Evolutionary conservation across 1,284 basidiomycete genomes (phyloP), one percentile per base, ranked within the genome.

Genomic region (Mixia osmundae): DNA sequence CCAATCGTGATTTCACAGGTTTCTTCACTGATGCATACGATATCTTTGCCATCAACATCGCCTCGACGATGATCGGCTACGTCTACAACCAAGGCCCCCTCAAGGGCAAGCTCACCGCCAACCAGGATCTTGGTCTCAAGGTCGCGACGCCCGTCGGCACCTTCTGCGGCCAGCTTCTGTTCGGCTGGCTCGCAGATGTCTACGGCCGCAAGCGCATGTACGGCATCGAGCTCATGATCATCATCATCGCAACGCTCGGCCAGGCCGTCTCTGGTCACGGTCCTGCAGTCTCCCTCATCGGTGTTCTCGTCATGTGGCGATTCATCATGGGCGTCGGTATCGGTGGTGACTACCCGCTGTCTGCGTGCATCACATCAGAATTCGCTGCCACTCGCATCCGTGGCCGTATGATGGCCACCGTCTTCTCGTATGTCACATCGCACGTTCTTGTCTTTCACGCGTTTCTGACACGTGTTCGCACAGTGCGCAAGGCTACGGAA

Each of bases 311-410:
- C 41, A 65, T 73, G 41, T 59, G 79, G 56, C 72, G 76, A 47
- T 53, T 72, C 37, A 51, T 77, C 15, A 66, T 76, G 31, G 74
- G 73, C 0, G 57, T 76, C 14, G 74, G 73, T 23, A 36, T 16
- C 4, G 77, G 77, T 21, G 78, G 77, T 28, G 77, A 82, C 55
- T 79, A 79, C 52, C 76, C 76, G 10, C 72, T 78, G 71, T 65
- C 62, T 1, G 59, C 64, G 24, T 55, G 56, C 43, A 62, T 62
- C 49, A 60, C 61, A 18, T 61, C 61, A 23, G 78, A 83, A 52
- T 80, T 79, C 48, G 71, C 77, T 3, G 65, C 73, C 0, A 72
- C 69, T 24, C 64, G 66, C 40, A 73, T 71, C 38, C 66, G 76
- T 19, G 76, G 76, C 5, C 71, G 71, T 1, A 63, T 79, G 55